Base-by-base conservation (phyloP, 2,329 filamentous ascomycete genomes). In the Arthrobotrys musiformis region DNA sequence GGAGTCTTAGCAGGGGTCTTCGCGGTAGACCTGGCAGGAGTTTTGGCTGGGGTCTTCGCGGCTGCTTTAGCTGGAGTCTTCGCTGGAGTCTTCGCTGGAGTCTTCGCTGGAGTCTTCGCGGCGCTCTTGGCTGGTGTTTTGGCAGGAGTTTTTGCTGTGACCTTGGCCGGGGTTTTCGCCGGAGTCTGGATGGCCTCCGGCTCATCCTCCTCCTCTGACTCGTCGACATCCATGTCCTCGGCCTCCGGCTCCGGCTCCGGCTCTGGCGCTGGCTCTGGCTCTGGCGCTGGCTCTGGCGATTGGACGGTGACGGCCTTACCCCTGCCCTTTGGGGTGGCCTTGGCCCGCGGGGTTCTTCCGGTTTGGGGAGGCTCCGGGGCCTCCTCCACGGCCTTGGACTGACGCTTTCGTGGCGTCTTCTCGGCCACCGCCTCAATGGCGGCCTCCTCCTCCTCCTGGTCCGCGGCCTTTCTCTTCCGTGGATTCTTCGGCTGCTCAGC, bases 401-500 rank as follows among this genome's bases (percentile, higher is more conserved):
- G 42, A 22, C 67, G 62, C 28, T 78, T 73, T 6, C 58, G 33
- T 24, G 63, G 44, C 2, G 70, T 37, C 17, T 63, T 75, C 86
- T 88, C 15, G 79, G 61, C 50, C 15, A 80, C 72, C 44, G 80
- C 79, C 22, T 68, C 56, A 11, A 50, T 40, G 24, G 69, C 78
- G 4, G 6, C 24, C 40, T 79, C 44, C 19, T 48, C 76, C 9
- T 64, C 78, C 30, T 79, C 46, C 17, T 60, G 37, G 9, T 64
- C 28, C 2, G 48, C 78, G 28, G 78, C 50, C 52, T 52, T 72
- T 42, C 58, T 70, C 61, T 28, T 40, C n/a, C 24, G 67, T 42
- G 24, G 54, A 30, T 28, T 42, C 62, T 54, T 74, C 30, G 30
- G 40, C 17, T 56, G 42, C 50, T 48, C 58, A 35, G 69, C 72